A percentile compares a stretch with the other conserved stretches of the same genome.
Evolutionary conservation across 2,329 filamentous ascomycete species (phyloP).

Genomic region (Pseudocercospora vitis): DNA sequence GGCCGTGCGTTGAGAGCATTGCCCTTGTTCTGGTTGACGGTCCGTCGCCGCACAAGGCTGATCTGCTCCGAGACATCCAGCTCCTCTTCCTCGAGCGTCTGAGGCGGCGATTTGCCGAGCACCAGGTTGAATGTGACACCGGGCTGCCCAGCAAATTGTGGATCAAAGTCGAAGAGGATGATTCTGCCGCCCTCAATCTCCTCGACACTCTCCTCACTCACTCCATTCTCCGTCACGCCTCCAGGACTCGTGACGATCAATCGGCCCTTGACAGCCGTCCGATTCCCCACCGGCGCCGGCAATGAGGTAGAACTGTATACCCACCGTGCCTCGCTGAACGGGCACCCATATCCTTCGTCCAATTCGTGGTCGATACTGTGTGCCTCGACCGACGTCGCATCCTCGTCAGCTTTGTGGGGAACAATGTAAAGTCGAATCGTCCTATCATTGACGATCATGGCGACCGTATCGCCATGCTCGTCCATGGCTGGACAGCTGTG

Average conservation of each 20-base stretch:
- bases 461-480: constrained; percentile 40
- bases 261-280: constrained; percentile 35
- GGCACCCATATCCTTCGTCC: constrained; percentile 41
- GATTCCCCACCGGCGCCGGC: constrained; percentile 30
- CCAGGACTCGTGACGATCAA: constrained; percentile 41
- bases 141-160: constrained; percentile 37
- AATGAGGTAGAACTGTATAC: constrained; percentile 36
- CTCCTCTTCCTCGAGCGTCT: constrained; percentile 37
- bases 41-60: constrained; percentile 38
- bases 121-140: constrained; percentile 40
- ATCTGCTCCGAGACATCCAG: constrained; percentile 39
- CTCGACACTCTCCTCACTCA: constrained; percentile 36
- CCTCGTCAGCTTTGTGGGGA: constrained; percentile 33
- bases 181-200: constrained; percentile 41
- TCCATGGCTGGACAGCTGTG: constrained; percentile 40
- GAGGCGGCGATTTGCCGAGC: constrained; percentile 38
- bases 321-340: constrained; percentile 40
- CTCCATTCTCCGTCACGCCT: constrained; percentile 32
- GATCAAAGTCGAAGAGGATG: constrained; percentile 36
- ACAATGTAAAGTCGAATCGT: constrained; percentile 41
- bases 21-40: constrained; percentile 38
- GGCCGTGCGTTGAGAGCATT: constrained; percentile 36
- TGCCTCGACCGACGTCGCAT: constrained; percentile 35
- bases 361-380: constrained; percentile 42
- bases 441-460: constrained; percentile 42